Evolutionary conservation across 306 rosid species (phyloP).

Genomic region (Biancaea sappan): DNA sequence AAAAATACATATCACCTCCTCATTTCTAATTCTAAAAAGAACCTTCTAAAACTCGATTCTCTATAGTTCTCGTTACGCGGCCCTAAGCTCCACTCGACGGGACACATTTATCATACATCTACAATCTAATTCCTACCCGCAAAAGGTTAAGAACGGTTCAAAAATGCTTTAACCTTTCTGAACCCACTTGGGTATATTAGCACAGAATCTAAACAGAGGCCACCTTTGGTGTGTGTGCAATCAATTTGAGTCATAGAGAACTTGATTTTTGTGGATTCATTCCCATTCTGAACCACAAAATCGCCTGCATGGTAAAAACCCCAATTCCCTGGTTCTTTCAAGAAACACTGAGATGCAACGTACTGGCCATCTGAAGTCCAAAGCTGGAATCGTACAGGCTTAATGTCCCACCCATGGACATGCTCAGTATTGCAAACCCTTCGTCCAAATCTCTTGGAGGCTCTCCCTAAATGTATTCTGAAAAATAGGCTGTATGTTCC

Average conservation of each 20-base stretch:
- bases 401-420: slow-evolving; percentile 92
- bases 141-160: slow-evolving; percentile 43
- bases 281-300: slow-evolving; percentile 67
- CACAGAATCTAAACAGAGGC: slow-evolving; percentile 90
- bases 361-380: slow-evolving; percentile 85
- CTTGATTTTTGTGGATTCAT: slow-evolving; percentile 61
- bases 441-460: slow-evolving; percentile 78
- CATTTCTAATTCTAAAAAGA: slow-evolving; percentile 37
- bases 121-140: slow-evolving; percentile 26
- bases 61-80: slow-evolving; percentile 30
- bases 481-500: slow-evolving; percentile 84
- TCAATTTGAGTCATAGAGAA: slow-evolving; percentile 97
- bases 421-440: slow-evolving; percentile 68
- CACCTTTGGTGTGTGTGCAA: slow-evolving; percentile 97
- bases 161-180: slow-evolving; percentile 60
- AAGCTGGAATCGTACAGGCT: slow-evolving; percentile 84
- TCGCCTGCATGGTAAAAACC: slow-evolving; percentile 72
- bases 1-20: slow-evolving; percentile 23
- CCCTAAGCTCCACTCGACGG: slow-evolving; percentile 44
- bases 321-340: slow-evolving; percentile 81
- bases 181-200: slow-evolving; percentile 63
- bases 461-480: slow-evolving; percentile 70
- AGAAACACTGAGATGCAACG: slow-evolving; percentile 62
- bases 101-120: slow-evolving; percentile 23
- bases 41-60: slow-evolving; percentile 52